A percentile compares a stretch with the other conserved stretches of the same genome.
phyloP scores from a whole-genome alignment of 129 eudicot species.

The Pseudognaphalium luteoalbum region DNA sequence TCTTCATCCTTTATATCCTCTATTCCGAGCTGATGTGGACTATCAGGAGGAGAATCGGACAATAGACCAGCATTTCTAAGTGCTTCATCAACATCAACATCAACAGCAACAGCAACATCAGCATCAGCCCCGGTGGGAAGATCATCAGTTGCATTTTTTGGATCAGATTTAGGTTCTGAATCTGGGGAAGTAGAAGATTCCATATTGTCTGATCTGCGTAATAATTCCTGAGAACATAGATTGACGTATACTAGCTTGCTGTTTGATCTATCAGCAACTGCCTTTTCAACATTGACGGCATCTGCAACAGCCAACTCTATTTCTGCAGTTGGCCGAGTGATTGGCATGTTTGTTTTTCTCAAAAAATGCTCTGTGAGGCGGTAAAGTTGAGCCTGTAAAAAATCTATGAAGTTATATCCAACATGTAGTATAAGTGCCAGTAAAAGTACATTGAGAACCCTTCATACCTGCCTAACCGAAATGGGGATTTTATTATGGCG shows the following conservation, averaged over 20 bases:
- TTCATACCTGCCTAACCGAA: constrained; percentile 80
- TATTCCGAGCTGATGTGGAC: constrained; percentile 42
- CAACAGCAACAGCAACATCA: constrained; percentile 33
- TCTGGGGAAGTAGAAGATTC: constrained; percentile 32
- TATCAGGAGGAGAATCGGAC: constrained; percentile 86
- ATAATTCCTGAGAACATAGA: constrained; percentile 77
- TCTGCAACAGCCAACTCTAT: constrained; percentile 91
- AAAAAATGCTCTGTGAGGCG: constrained; percentile 84
- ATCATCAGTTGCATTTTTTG: constrained; percentile 34
- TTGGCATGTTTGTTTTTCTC: constrained; percentile 67
- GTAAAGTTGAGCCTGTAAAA: constrained; percentile 80
- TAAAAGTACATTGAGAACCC: constrained; percentile 14
- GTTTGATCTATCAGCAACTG: constrained; percentile 73
- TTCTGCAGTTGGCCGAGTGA: constrained; percentile 65
- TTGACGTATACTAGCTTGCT: constrained; percentile 85
- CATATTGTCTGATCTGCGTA: constrained; percentile 44
- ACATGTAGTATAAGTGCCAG: neutral
- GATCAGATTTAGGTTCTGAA: constrained; percentile 33
- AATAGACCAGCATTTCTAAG: constrained; percentile 76
- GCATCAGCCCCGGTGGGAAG: constrained; percentile 37
- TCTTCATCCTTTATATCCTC: constrained; percentile 42
- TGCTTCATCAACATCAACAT: constrained; percentile 66
- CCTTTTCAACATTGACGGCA: constrained; percentile 84
- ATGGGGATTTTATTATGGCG: constrained; percentile 79
- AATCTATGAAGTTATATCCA: constrained; percentile 3